Evolutionary conservation across 2,329 filamentous ascomycete genomes (phyloP), one percentile per base, ranked within the genome.

Genomic region (Aspergillus tanneri): DNA sequence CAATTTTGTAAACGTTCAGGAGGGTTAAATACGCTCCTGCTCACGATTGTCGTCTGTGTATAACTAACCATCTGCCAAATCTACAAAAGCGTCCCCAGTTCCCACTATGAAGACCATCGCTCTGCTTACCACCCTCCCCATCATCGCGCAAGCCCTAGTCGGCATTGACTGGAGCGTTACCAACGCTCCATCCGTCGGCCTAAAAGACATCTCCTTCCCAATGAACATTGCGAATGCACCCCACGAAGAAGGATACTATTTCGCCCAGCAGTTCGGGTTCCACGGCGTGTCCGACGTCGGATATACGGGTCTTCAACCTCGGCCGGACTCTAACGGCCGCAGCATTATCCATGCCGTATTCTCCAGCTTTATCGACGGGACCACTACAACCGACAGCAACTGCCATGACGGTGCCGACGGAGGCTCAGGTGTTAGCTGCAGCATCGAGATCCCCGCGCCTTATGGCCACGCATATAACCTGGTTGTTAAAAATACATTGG

Each of bases 301-400:
- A 7, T 65, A 66, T 50, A 60, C 59, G 5, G 63, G 62, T 5
- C 54, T 65, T 3, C 62, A 66, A 11, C 63, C 64, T 3, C 52
- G 56, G 18, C 16, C 43, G 7, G 51, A 62, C 35, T 23, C 18
- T 1, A 32, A 43, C 24, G 51, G 50, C 25, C 42, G 49, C 9
- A 56, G 58, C 42, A 52, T 63, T 34, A 37, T 68, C 27, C 64
- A 64, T 54, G 64, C 55, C 23, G 64, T 60, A 14, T 65, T 67
- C 53, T 67, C 63, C 27, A 66, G 62, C 51, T 68, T 67, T 49
- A 42, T 58, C 4, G 41, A 38, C 0, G 62, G 63, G 2, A 57
- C 61, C 5, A 63, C 54, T 11, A 52, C 44, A 14, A 37, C 23
- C 6, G 60, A 65, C 34, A 27, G 28, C 0, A 60, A 66, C 47